A percentile compares a stretch with the other conserved stretches of the same genome.
These are phyloP conservation scores for Calonectria pseudoturangicola DNA, from an alignment of 2,329 filamentous ascomycete genomes.

Conservation along the genomic window DNA sequence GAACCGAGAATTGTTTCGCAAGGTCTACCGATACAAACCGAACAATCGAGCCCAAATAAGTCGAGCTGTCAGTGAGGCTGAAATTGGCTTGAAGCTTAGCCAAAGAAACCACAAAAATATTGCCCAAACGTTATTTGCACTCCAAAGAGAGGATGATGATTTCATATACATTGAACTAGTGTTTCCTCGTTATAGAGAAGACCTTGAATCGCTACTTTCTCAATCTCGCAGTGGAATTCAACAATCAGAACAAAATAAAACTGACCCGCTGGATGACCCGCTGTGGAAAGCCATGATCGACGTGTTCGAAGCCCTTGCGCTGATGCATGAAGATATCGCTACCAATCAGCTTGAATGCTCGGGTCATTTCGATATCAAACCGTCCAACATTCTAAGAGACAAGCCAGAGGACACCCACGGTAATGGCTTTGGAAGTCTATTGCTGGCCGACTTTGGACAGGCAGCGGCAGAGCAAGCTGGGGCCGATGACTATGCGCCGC, in stretches of 20 bases:
- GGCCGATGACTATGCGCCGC: not conserved
- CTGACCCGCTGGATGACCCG: not conserved
- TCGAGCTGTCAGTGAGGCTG: not conserved
- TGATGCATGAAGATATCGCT: not conserved
- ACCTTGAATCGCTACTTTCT: not conserved
- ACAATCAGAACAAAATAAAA: too few species aligned
- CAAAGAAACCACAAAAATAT: not conserved
- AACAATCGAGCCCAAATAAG: not conserved
- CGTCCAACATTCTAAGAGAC: not conserved
- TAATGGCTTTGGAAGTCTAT: not conserved
- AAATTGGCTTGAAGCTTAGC: not conserved
- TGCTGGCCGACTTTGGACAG: constrained; percentile 2
- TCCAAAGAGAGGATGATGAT: not conserved
- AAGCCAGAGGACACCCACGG: not conserved
- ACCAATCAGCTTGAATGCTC: not conserved
- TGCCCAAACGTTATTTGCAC: not conserved
- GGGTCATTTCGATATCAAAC: not conserved
- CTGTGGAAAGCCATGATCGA: not conserved
- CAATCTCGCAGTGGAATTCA: not conserved
- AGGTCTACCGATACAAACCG: not conserved
- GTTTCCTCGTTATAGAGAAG: not conserved
- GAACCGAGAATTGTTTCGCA: not conserved
- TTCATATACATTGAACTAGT: not conserved
- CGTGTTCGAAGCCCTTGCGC: not conserved
- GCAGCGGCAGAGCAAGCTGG: not conserved